Base-by-base conservation (phyloP, 441 rosid species). In the Mallotus japonicus region DNA sequence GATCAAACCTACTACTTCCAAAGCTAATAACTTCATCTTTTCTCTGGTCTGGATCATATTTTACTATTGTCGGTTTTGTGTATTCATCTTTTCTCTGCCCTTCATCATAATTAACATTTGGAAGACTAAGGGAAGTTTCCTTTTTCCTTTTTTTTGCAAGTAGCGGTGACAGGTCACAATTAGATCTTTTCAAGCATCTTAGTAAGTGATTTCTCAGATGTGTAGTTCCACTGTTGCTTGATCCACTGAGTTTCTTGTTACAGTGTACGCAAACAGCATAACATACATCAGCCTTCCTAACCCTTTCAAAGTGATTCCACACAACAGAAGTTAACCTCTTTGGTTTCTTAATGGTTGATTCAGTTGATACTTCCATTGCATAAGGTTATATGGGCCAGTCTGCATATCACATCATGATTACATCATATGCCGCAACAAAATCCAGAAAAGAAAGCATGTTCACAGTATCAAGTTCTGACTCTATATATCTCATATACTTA, bases 211-310 rank as follows among this genome's bases (percentile, higher is more conserved):
- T 95, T 57, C 99, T 87, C 70, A 95, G 88, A 81, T 95, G 99
- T 24, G 99, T 91, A 14, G 99, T 95, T 51, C 97, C 99, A n/a
- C 99, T 92, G 71, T 95, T 95, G 81, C 99, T 95, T 15, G 99
- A 95, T 24, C 99, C 99, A 57, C 99, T 95, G 68, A 95, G 97
- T 76, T 84, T 92, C 86, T 95, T 92, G 77, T 92, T 88, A 65
- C 99, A 95, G 55, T 92, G 97, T 57, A 88, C 80, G 70, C 99
- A 95, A 37, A 95, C 91, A 70, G 97, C 99, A 79, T 92, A 89
- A 72, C 96, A 95, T 19, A 88, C 81, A 73, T 95, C 97, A 37
- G 92, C 96, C 76, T 92, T 95, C 73, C 89, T 87, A 70, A 95
- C 85, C 80, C 97, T 87, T 82, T 95, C 96, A 72, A 92, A 92